phyloP scores from a whole-genome alignment of 768 basidiomycete species.

The Leccinum olivaceopallidum region DNA sequence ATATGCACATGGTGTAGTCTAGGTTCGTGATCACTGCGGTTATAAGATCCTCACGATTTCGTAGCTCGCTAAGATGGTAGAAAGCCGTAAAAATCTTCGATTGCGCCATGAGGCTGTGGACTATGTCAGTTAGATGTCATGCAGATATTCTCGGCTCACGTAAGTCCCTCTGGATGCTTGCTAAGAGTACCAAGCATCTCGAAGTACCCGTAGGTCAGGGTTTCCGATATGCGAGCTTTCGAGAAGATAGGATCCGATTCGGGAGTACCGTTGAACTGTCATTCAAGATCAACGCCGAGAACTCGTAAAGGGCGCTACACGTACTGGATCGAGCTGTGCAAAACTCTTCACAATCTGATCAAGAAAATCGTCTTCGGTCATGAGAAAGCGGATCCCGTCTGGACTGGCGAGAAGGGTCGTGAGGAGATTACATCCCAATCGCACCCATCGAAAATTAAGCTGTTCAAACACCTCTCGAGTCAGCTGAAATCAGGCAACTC shows the following conservation, averaged over 20 bases:
- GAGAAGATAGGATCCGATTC: conserved; percentile 84
- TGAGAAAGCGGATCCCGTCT: conserved; percentile 83
- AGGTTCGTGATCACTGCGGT: conserved; percentile 88
- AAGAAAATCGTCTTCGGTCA: conserved; percentile 81
- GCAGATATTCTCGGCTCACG: conserved; percentile 49
- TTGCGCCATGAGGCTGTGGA: conserved; percentile 77
- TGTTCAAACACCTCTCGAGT: conserved; percentile 30
- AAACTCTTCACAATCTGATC: conserved; percentile 84
- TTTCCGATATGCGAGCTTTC: conserved; percentile 75
- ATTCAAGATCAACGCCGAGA: conserved; percentile 1
- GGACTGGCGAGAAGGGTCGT: conserved; percentile 79
- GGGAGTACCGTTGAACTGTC: conserved; percentile 68
- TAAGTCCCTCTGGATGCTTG: conserved; percentile 84
- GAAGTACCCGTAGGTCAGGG: conserved; percentile 89
- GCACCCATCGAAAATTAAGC: conserved; percentile 84
- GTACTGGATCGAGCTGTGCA: conserved; percentile 88
- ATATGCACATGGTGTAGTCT: conserved; percentile 82
- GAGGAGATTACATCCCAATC: conserved; percentile 78
- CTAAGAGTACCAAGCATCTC: conserved; percentile 94
- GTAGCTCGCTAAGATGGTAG: conserved; percentile 90
- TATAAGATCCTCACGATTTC: conserved; percentile 89
- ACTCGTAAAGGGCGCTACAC: conserved; percentile 21
- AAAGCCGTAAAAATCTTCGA: conserved; percentile 94
- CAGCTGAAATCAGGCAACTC: conserved; percentile 1
- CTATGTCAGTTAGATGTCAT: conserved; percentile 5